phyloP scores from a whole-genome alignment of 441 rosid species.

The Capsella rubella region DNA sequence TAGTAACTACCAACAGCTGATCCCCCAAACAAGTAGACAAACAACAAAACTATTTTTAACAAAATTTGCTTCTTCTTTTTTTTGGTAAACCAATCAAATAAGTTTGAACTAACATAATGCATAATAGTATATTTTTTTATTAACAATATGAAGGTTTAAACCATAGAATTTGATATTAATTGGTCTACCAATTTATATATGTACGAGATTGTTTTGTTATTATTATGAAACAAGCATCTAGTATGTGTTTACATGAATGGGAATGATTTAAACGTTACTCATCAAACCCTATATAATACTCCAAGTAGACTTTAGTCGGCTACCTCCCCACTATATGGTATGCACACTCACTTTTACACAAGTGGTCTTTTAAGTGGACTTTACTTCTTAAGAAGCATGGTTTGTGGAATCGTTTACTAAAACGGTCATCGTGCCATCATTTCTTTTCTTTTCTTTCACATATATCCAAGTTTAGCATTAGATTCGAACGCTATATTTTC shows the following conservation, averaged over 20 bases:
- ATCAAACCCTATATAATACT: not conserved
- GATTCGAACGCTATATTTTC: not conserved
- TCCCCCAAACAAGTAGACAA: not conserved
- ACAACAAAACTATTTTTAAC: too few species aligned
- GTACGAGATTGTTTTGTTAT: not conserved
- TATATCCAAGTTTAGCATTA: not conserved
- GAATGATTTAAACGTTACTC: not conserved
- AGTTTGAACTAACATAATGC: not conserved
- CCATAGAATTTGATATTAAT: not conserved
- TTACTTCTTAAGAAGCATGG: constrained; percentile 25
- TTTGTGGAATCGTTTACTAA: constrained; percentile 13
- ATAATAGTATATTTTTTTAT: not conserved
- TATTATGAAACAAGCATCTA: not conserved
- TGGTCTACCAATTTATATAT: not conserved
- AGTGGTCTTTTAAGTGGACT: constrained; percentile 40
- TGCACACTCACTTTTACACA: constrained; percentile 27
- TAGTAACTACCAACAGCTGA: not conserved
- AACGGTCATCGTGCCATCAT: not conserved
- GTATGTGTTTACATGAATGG: not conserved
- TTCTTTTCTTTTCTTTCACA: not conserved
- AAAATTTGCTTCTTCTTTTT: not conserved
- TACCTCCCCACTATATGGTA: constrained; percentile 41
- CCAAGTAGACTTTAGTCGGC: constrained; percentile 33
- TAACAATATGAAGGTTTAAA: not conserved
- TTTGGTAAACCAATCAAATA: not conserved